A percentile compares a stretch with the other conserved stretches of the same genome.
Conservation (phyloP, 2,329 filamentous ascomycete species). For the Exophiala xenobiotica region DNA sequence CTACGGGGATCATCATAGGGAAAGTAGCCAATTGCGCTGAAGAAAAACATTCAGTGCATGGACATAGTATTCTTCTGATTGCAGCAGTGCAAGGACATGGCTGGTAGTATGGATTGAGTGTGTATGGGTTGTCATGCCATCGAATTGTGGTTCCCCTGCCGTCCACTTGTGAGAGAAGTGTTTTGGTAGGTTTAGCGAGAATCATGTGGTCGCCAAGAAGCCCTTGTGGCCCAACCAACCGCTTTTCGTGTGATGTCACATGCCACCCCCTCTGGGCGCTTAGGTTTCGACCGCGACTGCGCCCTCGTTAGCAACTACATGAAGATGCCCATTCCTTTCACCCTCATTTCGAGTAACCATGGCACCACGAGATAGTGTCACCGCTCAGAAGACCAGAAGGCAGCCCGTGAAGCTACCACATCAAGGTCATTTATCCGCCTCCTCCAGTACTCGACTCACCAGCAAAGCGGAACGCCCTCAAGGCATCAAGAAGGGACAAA, state of each 20-base stretch:
- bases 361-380: too few relatives aligned
- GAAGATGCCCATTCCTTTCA: too few relatives aligned
- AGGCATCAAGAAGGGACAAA: slow-evolving; percentile 2
- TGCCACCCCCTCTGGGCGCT: too few relatives aligned
- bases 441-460: not conserved
- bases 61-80: slow-evolving; percentile 8
- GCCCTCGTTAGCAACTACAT: too few relatives aligned
- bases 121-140: slow-evolving; percentile 3
- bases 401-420: not conserved
- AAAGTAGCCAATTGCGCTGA: slow-evolving; percentile 10
- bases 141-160: too few relatives aligned
- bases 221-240: not conserved
- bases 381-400: slow-evolving; percentile 1
- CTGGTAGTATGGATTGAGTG: slow-evolving; percentile 6
- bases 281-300: too few relatives aligned
- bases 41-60: slow-evolving; percentile 2
- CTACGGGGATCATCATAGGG: slow-evolving; percentile 8
- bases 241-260: slow-evolving; percentile 5
- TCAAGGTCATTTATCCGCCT: not conserved
- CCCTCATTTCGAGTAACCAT: too few relatives aligned
- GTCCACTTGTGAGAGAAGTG: too few relatives aligned
- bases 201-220: slow-evolving; percentile 3
- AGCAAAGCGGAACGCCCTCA: slow-evolving; percentile 4
- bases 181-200: slow-evolving; percentile 4
- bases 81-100: slow-evolving; percentile 1